A percentile compares a stretch with the other conserved stretches of the same genome.
These are phyloP conservation scores for Cynara cardunculus DNA, from an alignment of 129 eudicot species.

Conservation along the genomic window DNA sequence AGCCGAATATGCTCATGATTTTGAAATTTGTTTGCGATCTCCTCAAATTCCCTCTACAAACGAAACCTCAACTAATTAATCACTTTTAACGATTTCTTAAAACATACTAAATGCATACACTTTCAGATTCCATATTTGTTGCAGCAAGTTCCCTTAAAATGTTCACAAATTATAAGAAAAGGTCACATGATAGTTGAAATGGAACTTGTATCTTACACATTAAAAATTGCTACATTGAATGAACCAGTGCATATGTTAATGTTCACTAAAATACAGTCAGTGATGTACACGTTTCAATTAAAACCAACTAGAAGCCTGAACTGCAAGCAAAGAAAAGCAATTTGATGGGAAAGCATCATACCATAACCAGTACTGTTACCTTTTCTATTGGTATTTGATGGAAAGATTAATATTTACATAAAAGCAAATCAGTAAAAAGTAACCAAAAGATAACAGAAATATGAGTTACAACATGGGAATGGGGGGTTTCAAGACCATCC, in stretches of 20 bases:
- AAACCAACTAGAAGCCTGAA: neutral
- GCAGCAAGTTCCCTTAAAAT: neutral
- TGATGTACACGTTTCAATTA: neutral
- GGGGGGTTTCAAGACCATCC: neutral
- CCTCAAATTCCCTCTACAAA: slow-evolving; percentile 88
- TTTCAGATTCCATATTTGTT: neutral
- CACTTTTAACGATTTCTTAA: neutral
- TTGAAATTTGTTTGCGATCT: slow-evolving; percentile 66
- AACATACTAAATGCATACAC: neutral
- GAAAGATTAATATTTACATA: neutral
- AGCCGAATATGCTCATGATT: slow-evolving; percentile 70
- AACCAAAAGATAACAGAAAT: too few species aligned
- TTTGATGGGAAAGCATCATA: neutral
- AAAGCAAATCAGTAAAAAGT: neutral
- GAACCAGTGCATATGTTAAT: neutral
- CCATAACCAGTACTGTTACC: neutral
- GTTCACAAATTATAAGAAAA: too few species aligned
- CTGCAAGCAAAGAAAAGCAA: neutral
- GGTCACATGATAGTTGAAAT: too few species aligned
- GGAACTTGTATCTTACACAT: neutral
- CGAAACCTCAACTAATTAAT: slow-evolving; percentile 11
- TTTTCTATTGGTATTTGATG: neutral
- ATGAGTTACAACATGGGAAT: too few species aligned
- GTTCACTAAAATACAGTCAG: neutral
- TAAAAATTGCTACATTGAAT: neutral